Conservation (phyloP, 2,329 filamentous ascomycete species). For the Boeremia exigua region DNA sequence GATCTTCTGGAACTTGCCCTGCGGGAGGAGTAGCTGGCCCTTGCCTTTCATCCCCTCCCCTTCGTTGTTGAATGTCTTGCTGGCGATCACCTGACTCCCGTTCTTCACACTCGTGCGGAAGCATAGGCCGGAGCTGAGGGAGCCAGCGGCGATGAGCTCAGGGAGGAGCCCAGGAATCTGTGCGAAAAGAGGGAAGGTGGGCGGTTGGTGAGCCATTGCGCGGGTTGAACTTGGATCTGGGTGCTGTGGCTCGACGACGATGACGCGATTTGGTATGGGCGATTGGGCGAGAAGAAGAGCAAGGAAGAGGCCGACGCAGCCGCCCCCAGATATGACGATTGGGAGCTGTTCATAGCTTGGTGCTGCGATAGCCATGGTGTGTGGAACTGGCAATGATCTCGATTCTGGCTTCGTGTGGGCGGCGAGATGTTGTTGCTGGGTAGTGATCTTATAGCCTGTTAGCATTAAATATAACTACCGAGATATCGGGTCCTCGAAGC, state of each 20-base stretch:
- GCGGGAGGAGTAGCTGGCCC: conserved; percentile 37
- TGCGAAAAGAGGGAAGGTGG: conserved; percentile 49
- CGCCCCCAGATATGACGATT: conserved; percentile 50
- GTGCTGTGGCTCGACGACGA: conserved; percentile 40
- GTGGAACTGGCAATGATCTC: not conserved
- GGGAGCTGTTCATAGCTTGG: conserved; percentile 17
- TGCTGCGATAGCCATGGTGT: conserved; percentile 5
- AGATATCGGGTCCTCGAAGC: not conserved
- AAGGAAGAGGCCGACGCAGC: conserved; percentile 51
- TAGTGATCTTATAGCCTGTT: not conserved
- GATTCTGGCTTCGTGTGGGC: not conserved
- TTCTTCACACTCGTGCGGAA: conserved; percentile 34
- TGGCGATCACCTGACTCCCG: conserved; percentile 37
- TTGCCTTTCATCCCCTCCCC: conserved; percentile 33
- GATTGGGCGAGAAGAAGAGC: conserved; percentile 48
- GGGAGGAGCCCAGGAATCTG: conserved; percentile 45
- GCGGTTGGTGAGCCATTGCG: conserved; percentile 53
- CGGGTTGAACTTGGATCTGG: conserved; percentile 44
- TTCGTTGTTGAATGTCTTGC: conserved; percentile 29
- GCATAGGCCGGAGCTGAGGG: conserved; percentile 34
- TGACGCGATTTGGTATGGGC: conserved; percentile 40
- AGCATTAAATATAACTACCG: not conserved
- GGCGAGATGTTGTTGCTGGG: not conserved
- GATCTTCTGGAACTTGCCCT: conserved; percentile 41
- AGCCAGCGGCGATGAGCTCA: conserved; percentile 38